Percentiles rank a stretch among this genome's conserved stretches.
Evolutionary conservation across 2,329 filamentous ascomycete species (phyloP).

Genomic region (Zymoseptoria pseudotritici): DNA sequence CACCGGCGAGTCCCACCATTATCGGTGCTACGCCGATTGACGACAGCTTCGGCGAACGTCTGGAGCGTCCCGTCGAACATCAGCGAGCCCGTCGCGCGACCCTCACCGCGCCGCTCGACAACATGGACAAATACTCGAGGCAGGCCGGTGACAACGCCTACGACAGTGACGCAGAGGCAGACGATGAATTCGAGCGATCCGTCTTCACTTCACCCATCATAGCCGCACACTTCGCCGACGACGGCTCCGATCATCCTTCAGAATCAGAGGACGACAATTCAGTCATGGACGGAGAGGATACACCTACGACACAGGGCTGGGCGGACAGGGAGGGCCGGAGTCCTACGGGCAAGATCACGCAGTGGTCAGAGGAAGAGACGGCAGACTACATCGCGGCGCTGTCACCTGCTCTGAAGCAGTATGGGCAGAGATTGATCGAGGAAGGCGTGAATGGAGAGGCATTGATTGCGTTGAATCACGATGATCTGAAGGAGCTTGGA

Average conservation of each 20-base stretch:
- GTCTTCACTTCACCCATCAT: conserved; percentile 58
- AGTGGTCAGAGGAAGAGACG: conserved; percentile 81
- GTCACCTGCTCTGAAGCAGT: conserved; percentile 26
- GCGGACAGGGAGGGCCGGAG: conserved; percentile 36
- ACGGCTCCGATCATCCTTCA: conserved; percentile 57
- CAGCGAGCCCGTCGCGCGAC: conserved; percentile 12
- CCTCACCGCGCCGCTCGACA: conserved; percentile 6
- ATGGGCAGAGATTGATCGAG: conserved; percentile 49
- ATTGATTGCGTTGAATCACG: conserved; percentile 78
- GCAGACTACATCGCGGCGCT: conserved; percentile 68
- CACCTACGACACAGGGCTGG: conserved; percentile 57
- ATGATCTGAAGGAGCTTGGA: conserved; percentile 92
- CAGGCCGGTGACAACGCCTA: conserved; percentile 43
- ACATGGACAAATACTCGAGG: conserved; percentile 28
- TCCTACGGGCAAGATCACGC: conserved; percentile 67
- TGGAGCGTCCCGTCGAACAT: conserved; percentile 1
- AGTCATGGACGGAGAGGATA: conserved; percentile 52
- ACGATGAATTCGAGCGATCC: conserved; percentile 76
- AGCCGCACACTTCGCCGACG: conserved; percentile 54
- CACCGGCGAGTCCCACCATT: conserved; percentile 23
- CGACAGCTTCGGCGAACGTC: conserved; percentile 23
- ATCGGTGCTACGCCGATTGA: conserved; percentile 27
- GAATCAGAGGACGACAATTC: conserved; percentile 32
- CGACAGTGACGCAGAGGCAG: conserved; percentile 69
- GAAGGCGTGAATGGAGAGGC: conserved; percentile 93